Evolutionary conservation across 2,329 filamentous ascomycete genomes (phyloP), one percentile per base, ranked within the genome.

Genomic region (Helminthosporium solani): DNA sequence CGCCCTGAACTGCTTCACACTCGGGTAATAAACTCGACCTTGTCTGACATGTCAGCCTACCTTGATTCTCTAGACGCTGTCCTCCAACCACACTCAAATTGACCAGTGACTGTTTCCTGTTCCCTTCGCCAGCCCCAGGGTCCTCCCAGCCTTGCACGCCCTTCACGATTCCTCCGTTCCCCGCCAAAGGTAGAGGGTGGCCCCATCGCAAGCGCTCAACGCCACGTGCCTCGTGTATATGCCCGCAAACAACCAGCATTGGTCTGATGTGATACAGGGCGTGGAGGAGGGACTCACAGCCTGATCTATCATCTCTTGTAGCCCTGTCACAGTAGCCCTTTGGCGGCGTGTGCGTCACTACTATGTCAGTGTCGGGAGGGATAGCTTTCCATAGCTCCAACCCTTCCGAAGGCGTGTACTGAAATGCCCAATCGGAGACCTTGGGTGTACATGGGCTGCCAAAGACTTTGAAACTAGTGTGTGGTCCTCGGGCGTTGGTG

Each of bases 261-360:
- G 87, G 87, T 31, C 83, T 75, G 2, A 86, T 78, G 5, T 78
- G 71, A 75, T 78, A 81, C 19, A 90, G 70, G 0, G 78, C 75
- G 41, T 73, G 71, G 7, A 78, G 70, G 12, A 90, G 74, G 12
- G 73, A 75, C 54, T 81, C 76, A 58, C 86, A 90, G 2, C 87
- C 87, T 19, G 70, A 69, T 49, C 52, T 49, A 14, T 51, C 47
- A 28, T 63, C 60, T 45, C 68, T 66, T 12, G 46, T 42, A 34
- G 60, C 63, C 9, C 43, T 45, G 52, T 90, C 86, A 50, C 79
- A 75, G 60, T 86, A 80, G 1, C 71, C 76, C 49, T 72, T 74
- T 0, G 86, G 78, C 11, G 87, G 87, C 0, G 84, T 86, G 62
- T 90, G 86, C 2, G 86, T 88, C 21, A 90, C 73, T 1, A 90